These are phyloP conservation scores for Mrakia hoshinonis DNA, from an alignment of 768 basidiomycete species.

Conservation along the genomic window DNA sequence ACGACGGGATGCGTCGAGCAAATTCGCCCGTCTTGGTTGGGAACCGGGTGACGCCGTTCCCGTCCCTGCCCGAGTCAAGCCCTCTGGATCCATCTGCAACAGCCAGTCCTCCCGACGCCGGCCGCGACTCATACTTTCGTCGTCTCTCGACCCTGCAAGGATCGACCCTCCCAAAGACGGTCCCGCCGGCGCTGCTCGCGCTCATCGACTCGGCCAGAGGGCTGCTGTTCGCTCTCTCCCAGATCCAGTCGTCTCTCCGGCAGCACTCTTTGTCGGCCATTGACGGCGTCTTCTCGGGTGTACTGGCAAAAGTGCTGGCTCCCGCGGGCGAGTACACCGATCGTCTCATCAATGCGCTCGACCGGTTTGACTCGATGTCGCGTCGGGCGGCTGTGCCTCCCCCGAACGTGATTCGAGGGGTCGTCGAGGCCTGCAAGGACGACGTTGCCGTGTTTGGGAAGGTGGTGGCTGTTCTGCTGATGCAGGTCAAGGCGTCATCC, in stretches of 20 bases:
- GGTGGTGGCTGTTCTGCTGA: slow-evolving; percentile 68
- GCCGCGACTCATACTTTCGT: slow-evolving; percentile 87
- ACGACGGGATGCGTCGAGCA: slow-evolving; percentile 13
- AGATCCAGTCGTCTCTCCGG: slow-evolving; percentile 78
- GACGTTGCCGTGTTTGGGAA: slow-evolving; percentile 75
- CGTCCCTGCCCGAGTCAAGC: background rate
- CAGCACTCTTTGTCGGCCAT: slow-evolving; percentile 76
- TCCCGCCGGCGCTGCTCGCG: slow-evolving; percentile 60
- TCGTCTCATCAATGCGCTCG: slow-evolving; percentile 75
- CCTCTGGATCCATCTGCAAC: background rate
- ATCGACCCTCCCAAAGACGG: slow-evolving; percentile 53
- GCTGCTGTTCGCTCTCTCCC: slow-evolving; percentile 81
- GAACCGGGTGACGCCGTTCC: background rate
- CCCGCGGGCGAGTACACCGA: slow-evolving; percentile 73
- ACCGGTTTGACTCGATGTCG: slow-evolving; percentile 78
- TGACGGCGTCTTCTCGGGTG: slow-evolving; percentile 70
- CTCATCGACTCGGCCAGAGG: slow-evolving; percentile 84
- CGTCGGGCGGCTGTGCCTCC: slow-evolving; percentile 58
- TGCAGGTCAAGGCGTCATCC: slow-evolving; percentile 61
- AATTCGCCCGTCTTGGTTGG: background rate
- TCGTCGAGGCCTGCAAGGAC: slow-evolving; percentile 76
- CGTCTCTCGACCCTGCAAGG: slow-evolving; percentile 71
- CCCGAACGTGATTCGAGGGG: slow-evolving; percentile 59
- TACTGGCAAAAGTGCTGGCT: slow-evolving; percentile 74
- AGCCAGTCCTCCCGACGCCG: slow-evolving; percentile 46